Evolutionary conservation across 108 stramenopile genomes (phyloP), one percentile per base, ranked within the genome.

Genomic region (Epithemia pelagica): DNA sequence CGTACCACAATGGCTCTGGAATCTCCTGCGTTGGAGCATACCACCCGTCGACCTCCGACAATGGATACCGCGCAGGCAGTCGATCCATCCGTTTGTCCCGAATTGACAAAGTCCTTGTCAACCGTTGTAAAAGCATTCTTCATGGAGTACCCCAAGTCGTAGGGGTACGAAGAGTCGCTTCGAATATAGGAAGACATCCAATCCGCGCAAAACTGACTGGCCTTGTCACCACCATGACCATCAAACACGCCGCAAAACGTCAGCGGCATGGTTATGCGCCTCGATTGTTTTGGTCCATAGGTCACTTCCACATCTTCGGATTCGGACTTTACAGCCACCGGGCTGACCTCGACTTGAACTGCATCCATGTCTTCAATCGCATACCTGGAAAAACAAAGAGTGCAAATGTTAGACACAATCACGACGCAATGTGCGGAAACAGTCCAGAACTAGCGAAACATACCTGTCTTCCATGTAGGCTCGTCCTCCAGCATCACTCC

Each of bases 11-110:
- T 92, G 30, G 92, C 94, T 56, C 96, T 76, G 0, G 95, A 96
- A 71, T 98, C 96, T 0, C 99, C 99, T 0, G 96, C 96, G 78
- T 98, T 99, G 61, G 94, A 89, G 69, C 94, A 94, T 25, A 89
- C 83, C 5, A 99, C 80, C 37, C 83, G 73, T 30, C 83, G 66
- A 20, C 77, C 74, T n/a, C 94, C 94, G 21, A 89, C 80, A 2
- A 95, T 62, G 15, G 86, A 67, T 22, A 84, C 86, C 2, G 87
- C 78, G 64, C 94, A 95, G 5, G 87, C 87, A 8, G 94, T 95
- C 21, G 82, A 78, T 30, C 94, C 94, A 67, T 95, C 94, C 1
- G 89, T 76, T 29, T 86, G 69, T 21, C 89, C 89, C 15, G 89
- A 78, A n/a, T 60, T 68, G 1, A 90, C 80, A 77, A 95, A 92